Base-by-base conservation (phyloP, 345 rosid species). In the Passiflora organensis region DNA sequence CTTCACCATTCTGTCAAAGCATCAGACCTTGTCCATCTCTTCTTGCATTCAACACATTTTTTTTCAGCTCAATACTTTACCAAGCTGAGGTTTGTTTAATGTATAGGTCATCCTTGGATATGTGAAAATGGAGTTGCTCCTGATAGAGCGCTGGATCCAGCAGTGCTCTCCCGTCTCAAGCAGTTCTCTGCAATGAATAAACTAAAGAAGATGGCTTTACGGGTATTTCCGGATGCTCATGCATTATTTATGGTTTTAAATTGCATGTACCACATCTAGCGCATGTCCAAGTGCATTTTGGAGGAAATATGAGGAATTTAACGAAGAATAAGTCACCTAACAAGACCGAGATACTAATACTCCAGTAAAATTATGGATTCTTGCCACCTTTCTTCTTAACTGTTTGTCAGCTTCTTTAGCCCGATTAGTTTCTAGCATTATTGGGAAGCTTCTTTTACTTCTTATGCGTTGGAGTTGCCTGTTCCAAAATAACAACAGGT, bases 111-210 rank as follows among this genome's bases (percentile, higher is more conserved):
- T 75, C 99, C 99, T 37, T 91, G 96, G 99, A 89, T 91, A 50
- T 84, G 91, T 70, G 85, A 91, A 74, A 89, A 86, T 74, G 99
- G 99, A 72, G 96, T 91, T 72, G 99, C 99, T 55, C 99, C 99
- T 25, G 99, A 91, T 72, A 84, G 80, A 68, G 74, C 95, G 14
- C 72, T 91, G 22, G 96, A 91, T 75, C 80, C 98, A 12, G 98
- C 98, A 50, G 95, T 91, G 51, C 96, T 91, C 67, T 88, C 98
- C 60, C 95, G 98, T 55, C 89, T 91, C 63, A 91, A 88, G 69
- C 88, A 82, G 69, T 91, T 91, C 80, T 91, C 98, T 50, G 96
- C 96, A 19, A 91, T 91, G 98, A 91, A 91, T 73, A 91, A 88
- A 78, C 71, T 91, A 59, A 91, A 91, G 82, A 90, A 91, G 78